Base-by-base conservation (phyloP, 257 asterid genomes). In the Mentha longifolia region DNA sequence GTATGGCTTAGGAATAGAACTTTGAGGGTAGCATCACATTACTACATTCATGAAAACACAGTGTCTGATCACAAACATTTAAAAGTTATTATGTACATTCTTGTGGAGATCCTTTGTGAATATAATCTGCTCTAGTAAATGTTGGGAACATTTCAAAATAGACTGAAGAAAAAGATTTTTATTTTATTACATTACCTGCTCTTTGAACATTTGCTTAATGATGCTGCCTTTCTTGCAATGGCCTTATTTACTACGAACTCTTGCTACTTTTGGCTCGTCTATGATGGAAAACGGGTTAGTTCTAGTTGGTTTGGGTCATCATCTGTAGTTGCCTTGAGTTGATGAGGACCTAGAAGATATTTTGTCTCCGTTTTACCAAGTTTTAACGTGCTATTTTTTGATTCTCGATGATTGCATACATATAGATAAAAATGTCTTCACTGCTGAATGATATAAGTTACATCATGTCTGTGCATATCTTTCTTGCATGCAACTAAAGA, bases 61-160 rank as follows among this genome's bases (percentile, higher is more conserved):
- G 77, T 65, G 62, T 41, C 39, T 28, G 67, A 65, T 59, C 64
- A 35, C n/a, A 45, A 47, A 17, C 69, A 64, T n/a, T 70, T 57
- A 50, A 51, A 33, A 7, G 39, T 33, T 33, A 77, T 57, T 46
- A 67, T 77, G 84, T 73, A 85, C 73, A 82, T 70, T 57, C 80
- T 84, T 56, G 74, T 66, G 15, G 67, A 66, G 73, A 81, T 65
- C 72, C 70, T 45, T 45, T 83, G 87, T 84, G 87, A 77, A 87
- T 84, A 77, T 63, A 73, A 59, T 67, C 6, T 70, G 67, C 71
- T 61, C 77, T 20, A 72, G 39, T 33, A 33, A 33, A 5, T 33
- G 39, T 7, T 33, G 39, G 76, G 66, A 16, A 61, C 11, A 37
- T 52, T n/a, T 47, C 20, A n/a, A 19, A 52, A 52, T 9, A 19